Evolutionary conservation across 73 alveolate genomes (phyloP), one percentile per base, ranked within the genome.

Genomic region (Paramecium pentaurelia): DNA sequence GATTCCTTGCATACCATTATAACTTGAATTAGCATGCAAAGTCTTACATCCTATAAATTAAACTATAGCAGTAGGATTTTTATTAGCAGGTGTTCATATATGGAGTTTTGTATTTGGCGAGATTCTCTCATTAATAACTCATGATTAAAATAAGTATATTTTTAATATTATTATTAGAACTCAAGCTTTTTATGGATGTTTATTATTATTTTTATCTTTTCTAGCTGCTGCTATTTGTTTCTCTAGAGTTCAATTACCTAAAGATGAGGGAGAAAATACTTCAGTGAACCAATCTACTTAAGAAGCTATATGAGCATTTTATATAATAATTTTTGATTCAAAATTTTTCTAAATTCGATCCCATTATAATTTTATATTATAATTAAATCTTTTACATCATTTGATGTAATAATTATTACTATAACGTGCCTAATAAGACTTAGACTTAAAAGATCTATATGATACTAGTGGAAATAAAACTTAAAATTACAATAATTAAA

Each of bases 51-150:
- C 91, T 8, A 80, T 80, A 4, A 47, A 80, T 80, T 28, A 80
- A 49, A 80, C 77, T 0, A 80, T 80, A 9, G 91, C 91, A 8
- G 91, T 80, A 20, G 91, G 91, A 11, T 80, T 80, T 80, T 47
- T 80, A 80, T 47, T 80, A n/a, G 91, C 91, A 1, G 91, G 91
- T 18, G 91, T 80, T 0, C 91, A 80, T 47, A 47, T 80, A n/a
- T 80, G 91, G 91, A 80, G 91, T 49, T 80, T 80, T 18, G 9
- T 80, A 10, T 80, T 80, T 28, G 91, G 91, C 2, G 71, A 80
- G 49, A 42, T 49, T 44, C 47, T 80, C 10, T 42, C 91, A 27
- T 3, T 80, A 25, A 47, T 80, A 10, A 49, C 75, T 6, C 58
- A 80, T 45, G 71, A 80, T 14, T 18, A 80, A 80, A 80, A 60